Percentiles rank a stretch among this genome's conserved stretches.
These are phyloP conservation scores for Astragalus glycyphyllos DNA, from an alignment of 306 rosid genomes.

Conservation along the genomic window DNA sequence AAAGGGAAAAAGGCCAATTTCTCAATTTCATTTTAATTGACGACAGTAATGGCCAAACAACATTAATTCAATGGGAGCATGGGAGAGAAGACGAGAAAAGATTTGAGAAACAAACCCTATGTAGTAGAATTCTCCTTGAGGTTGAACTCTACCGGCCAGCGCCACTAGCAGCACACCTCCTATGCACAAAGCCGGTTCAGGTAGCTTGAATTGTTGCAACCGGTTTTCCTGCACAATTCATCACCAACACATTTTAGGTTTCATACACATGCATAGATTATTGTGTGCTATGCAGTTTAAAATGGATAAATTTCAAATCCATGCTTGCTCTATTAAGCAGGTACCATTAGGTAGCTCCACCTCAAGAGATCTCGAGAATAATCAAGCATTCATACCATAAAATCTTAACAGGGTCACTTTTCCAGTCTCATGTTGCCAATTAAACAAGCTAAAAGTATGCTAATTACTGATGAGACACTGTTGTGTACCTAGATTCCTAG, in stretches of 20 bases:
- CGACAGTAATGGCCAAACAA: constrained; percentile 8
- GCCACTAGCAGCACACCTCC: constrained; percentile 69
- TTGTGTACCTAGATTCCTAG: background rate
- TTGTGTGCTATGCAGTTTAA: background rate
- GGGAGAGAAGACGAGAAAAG: background rate
- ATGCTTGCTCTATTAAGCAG: constrained; percentile 24
- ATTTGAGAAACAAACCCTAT: constrained; percentile 56
- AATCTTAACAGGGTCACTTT: background rate
- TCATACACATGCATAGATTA: constrained; percentile 7
- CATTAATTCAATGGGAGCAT: background rate
- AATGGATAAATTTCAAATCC: constrained; percentile 17
- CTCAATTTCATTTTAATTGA: background rate
- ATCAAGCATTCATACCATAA: too few species aligned
- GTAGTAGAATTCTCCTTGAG: constrained; percentile 64
- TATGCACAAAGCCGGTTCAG: constrained; percentile 64
- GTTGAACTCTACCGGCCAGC: constrained; percentile 68
- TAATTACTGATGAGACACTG: background rate
- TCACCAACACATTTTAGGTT: constrained; percentile 13
- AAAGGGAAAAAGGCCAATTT: background rate
- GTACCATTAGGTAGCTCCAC: background rate
- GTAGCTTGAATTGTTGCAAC: constrained; percentile 64
- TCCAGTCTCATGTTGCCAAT: background rate
- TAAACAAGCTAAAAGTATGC: constrained; percentile 17
- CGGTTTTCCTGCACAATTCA: constrained; percentile 51
- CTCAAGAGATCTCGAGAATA: too few species aligned